Evolutionary conservation across 192 early-diverging fungal species (phyloP), one percentile per base, ranked within the genome.

Genomic region (Podila clonocystis): DNA sequence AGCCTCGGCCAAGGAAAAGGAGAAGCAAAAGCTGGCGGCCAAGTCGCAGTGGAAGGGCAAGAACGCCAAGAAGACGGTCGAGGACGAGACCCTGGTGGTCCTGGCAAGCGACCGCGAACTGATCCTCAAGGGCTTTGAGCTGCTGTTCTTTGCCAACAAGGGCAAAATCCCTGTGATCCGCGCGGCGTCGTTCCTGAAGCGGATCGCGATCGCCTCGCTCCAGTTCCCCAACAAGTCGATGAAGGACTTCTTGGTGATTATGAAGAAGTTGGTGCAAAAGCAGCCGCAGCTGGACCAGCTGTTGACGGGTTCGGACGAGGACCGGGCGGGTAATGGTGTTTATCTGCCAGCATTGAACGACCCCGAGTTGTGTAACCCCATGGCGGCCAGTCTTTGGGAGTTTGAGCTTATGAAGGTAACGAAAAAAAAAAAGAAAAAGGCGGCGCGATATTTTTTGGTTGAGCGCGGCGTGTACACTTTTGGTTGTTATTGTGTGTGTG

Each of bases 291-390:
- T 90, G 63, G 89, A 90, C 36, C 86, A 87, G 33, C 57, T 90
- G 63, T 36, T 90, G 22, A 80, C 77, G 1, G 70, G 70, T 15
- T 68, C 83, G 34, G 86, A 87, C 41, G 87, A 90, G 67, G 89
- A 90, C 48, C 79, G 78, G 33, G 77, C 86, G 41, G 76, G 82
- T 4, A 95, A 92, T 62, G 97, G 97, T 63, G 83, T 96, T 45
- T 98, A 97, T 72, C 63, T 90, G 31, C 88, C 90, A 36, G 82
- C 91, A 15, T 76, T 98, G 65, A 92, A 97, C 73, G 97, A 99
- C 69, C 94, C 97, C 0, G 96, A 99, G 66, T 87, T 98, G 71
- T 97, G 95, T 75, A 99, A 99, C 75, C 95, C 97, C 4, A 96
- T 97, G 82, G 94, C 95, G 4, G 92, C 97, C 5, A 94, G 91